These are phyloP conservation scores for Calonectria henricotiae DNA, from an alignment of 2,329 filamentous ascomycete genomes.

Conservation along the genomic window DNA sequence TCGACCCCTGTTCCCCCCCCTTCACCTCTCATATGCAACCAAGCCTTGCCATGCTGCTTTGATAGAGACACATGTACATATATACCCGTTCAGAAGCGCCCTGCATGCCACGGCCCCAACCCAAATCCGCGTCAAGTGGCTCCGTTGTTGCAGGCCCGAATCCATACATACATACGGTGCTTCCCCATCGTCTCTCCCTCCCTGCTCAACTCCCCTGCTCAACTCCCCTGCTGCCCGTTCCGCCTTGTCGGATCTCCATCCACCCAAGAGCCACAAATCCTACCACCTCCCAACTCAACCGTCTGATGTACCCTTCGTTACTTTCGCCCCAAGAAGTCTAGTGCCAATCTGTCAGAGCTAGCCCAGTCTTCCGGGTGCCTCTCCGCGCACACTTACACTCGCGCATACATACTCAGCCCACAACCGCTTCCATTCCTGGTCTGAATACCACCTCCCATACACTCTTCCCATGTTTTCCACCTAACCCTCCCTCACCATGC, in stretches of 20 bases:
- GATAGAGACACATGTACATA: slow-evolving; percentile 25
- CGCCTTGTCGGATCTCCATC: slow-evolving; percentile 39
- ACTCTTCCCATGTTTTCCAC: slow-evolving; percentile 27
- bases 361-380: slow-evolving; percentile 24
- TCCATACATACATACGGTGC: slow-evolving; percentile 25
- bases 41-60: slow-evolving; percentile 26
- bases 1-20: slow-evolving; percentile 33
- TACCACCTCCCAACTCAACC: slow-evolving; percentile 45
- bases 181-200: slow-evolving; percentile 41
- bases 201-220: slow-evolving; percentile 27
- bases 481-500: slow-evolving; percentile 40
- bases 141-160: slow-evolving; percentile 29
- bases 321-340: slow-evolving; percentile 54
- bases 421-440: slow-evolving; percentile 20
- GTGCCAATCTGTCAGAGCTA: slow-evolving; percentile 46
- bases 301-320: slow-evolving; percentile 51
- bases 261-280: slow-evolving; percentile 42
- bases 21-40: slow-evolving; percentile 29
- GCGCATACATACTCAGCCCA: slow-evolving; percentile 36
- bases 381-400: slow-evolving; percentile 34
- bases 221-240: slow-evolving; percentile 32
- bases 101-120: slow-evolving; percentile 26
- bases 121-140: slow-evolving; percentile 32
- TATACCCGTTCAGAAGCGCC: slow-evolving; percentile 33
- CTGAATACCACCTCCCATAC: slow-evolving; percentile 19